Percentiles rank a stretch among this genome's conserved stretches.
These are phyloP conservation scores for Erysimum cheiranthoides DNA, from an alignment of 345 rosid genomes.

Conservation along the genomic window DNA sequence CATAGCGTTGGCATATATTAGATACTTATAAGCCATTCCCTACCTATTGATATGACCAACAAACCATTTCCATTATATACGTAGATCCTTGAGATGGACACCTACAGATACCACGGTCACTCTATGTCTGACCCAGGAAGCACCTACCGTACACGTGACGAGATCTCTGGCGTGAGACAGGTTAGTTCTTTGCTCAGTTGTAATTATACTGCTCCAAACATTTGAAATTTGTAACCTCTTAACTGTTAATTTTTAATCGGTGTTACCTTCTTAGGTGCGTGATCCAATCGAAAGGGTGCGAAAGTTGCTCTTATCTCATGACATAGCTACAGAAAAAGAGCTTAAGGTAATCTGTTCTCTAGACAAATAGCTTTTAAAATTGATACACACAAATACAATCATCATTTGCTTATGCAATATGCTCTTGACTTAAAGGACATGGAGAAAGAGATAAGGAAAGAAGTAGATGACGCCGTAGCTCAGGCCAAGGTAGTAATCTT, in stretches of 20 bases:
- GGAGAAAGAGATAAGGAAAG: constrained; percentile 88
- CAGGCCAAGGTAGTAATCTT: constrained; percentile 74
- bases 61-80: neutral
- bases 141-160: constrained; percentile 99
- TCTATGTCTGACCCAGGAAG: constrained; percentile 99
- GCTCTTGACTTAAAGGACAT: constrained; percentile 62
- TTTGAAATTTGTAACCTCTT: neutral
- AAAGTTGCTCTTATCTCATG: constrained; percentile 73
- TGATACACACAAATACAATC: constrained; percentile 12
- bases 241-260: neutral
- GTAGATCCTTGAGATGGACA: constrained; percentile 99
- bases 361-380: neutral
- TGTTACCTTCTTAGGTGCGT: constrained; percentile 69
- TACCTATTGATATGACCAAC: constrained; percentile 7
- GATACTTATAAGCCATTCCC: constrained; percentile 2
- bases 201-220: neutral
- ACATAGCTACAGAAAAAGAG: constrained; percentile 94
- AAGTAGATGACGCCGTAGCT: constrained; percentile 92
- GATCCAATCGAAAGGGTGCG: constrained; percentile 92
- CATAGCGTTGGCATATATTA: neutral
- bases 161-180: constrained; percentile 91
- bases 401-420: neutral
- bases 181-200: constrained; percentile 47
- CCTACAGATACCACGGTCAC: constrained; percentile 98
- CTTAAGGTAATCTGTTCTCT: constrained; percentile 65